A percentile compares a stretch with the other conserved stretches of the same genome.
These are phyloP conservation scores for Erysimum cheiri DNA, from an alignment of 441 rosid genomes.

Conservation along the genomic window DNA sequence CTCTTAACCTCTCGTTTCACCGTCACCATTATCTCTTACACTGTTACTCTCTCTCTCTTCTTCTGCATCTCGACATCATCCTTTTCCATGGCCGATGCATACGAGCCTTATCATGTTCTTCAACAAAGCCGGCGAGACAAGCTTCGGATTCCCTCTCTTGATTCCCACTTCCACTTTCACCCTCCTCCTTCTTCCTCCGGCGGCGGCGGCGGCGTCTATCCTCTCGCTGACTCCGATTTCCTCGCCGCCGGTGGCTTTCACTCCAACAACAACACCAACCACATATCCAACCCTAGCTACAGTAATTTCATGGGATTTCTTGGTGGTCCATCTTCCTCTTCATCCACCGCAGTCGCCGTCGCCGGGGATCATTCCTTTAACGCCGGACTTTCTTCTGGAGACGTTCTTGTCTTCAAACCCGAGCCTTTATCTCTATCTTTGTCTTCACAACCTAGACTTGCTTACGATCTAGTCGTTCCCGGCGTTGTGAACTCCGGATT, in stretches of 20 bases:
- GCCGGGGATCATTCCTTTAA: constrained; percentile 50
- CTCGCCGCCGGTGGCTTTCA: constrained; percentile 57
- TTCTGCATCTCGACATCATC: constrained; percentile 28
- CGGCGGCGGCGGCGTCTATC: constrained; percentile 44
- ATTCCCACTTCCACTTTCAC: constrained; percentile 46
- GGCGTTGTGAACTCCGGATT: constrained; percentile 42
- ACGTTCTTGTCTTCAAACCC: constrained; percentile 54
- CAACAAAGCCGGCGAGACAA: constrained; percentile 81
- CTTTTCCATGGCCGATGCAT: constrained; percentile 66
- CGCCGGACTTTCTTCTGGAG: constrained; percentile 43
- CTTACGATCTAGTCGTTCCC: constrained; percentile 46
- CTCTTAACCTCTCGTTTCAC: constrained; percentile 62
- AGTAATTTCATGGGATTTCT: constrained; percentile 47
- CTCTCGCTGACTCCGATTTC: constrained; percentile 59
- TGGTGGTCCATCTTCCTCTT: constrained; percentile 44
- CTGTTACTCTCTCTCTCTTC: constrained; percentile 46
- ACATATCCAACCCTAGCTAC: constrained; percentile 48
- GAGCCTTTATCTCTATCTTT: constrained; percentile 73
- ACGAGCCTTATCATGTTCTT: constrained; percentile 77
- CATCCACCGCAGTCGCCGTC: constrained; percentile 40
- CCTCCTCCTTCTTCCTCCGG: constrained; percentile 52
- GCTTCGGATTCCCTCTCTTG: constrained; percentile 54
- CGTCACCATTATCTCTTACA: constrained; percentile 58
- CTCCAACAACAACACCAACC: constrained; percentile 58
- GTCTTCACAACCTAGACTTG: constrained; percentile 61